A percentile compares a stretch with the other conserved stretches of the same genome.
Evolutionary conservation across 169 alveolate species (phyloP).

Genomic region (Plasmodium chabaudi): DNA sequence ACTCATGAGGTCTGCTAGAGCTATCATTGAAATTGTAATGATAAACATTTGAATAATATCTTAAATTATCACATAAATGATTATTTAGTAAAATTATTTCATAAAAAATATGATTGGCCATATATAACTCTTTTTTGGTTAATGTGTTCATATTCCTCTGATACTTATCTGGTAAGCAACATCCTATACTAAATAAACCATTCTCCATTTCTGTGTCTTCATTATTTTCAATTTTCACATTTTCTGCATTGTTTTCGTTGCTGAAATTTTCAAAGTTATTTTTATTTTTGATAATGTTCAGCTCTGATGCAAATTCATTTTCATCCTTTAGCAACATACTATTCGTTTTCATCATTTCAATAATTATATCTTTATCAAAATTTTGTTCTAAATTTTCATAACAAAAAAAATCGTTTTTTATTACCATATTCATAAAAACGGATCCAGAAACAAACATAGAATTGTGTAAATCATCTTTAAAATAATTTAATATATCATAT

Average conservation of each 20-base stretch:
- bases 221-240: not conserved
- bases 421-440: slow-evolving; percentile 66
- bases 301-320: not conserved
- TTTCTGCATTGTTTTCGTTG: not conserved
- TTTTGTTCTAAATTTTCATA: slow-evolving; percentile 41
- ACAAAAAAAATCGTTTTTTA: slow-evolving; percentile 69
- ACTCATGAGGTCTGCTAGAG: slow-evolving; percentile 12
- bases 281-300: not conserved
- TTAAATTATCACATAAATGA: slow-evolving; percentile 73
- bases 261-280: not conserved
- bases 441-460: slow-evolving; percentile 66
- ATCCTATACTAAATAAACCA: slow-evolving; percentile 41
- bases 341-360: slow-evolving; percentile 22
- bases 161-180: slow-evolving; percentile 67
- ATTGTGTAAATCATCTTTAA: slow-evolving; percentile 40
- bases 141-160: slow-evolving; percentile 48
- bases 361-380: slow-evolving; percentile 58
- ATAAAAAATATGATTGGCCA: slow-evolving; percentile 73
- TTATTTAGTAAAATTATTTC: slow-evolving; percentile 61
- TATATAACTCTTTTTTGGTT: slow-evolving; percentile 37
- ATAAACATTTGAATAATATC: slow-evolving; percentile 49
- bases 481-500: slow-evolving; percentile 67
- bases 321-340: not conserved
- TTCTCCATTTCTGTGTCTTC: not conserved
- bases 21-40: slow-evolving; percentile 29